Conservation (phyloP, 805 yeast genomes). For the Candida maltosa region DNA sequence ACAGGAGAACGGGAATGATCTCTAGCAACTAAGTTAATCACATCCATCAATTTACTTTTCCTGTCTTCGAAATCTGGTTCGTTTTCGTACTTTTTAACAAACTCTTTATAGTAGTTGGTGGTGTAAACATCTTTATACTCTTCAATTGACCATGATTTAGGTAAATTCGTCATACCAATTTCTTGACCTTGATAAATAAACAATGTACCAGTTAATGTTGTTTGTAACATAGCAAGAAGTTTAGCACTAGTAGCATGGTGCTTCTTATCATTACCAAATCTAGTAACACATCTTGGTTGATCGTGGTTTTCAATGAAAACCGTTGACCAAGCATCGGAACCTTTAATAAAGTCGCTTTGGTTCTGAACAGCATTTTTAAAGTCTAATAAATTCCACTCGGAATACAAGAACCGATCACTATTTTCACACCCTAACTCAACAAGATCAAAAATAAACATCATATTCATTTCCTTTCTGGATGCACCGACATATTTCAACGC, state of each 20-base stretch:
- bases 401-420: conserved; percentile 31
- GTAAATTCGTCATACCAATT: conserved; percentile 51
- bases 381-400: conserved; percentile 33
- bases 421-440: conserved; percentile 35
- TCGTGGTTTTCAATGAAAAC: conserved; percentile 58
- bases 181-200: conserved; percentile 63
- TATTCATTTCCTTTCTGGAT: conserved; percentile 32
- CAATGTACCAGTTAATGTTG: conserved; percentile 51
- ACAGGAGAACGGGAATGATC: conserved; percentile 57
- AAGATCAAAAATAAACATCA: conserved; percentile 32
- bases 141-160: conserved; percentile 44
- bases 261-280: conserved; percentile 47
- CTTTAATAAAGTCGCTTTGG: conserved; percentile 38
- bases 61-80: conserved; percentile 18
- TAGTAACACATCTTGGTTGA: conserved; percentile 50
- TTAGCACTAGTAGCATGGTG: conserved; percentile 42
- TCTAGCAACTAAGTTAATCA: conserved; percentile 39
- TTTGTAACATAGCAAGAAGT: conserved; percentile 43
- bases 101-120: conserved; percentile 37
- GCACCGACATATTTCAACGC: conserved; percentile 42
- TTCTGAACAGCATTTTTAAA: conserved; percentile 38
- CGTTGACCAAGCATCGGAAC: conserved; percentile 56
- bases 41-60: conserved; percentile 26
- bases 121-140: conserved; percentile 52
- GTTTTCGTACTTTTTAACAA: conserved; percentile 22